Conservation (phyloP, 2,329 filamentous ascomycete genomes). For the Colletotrichum acutatum region DNA sequence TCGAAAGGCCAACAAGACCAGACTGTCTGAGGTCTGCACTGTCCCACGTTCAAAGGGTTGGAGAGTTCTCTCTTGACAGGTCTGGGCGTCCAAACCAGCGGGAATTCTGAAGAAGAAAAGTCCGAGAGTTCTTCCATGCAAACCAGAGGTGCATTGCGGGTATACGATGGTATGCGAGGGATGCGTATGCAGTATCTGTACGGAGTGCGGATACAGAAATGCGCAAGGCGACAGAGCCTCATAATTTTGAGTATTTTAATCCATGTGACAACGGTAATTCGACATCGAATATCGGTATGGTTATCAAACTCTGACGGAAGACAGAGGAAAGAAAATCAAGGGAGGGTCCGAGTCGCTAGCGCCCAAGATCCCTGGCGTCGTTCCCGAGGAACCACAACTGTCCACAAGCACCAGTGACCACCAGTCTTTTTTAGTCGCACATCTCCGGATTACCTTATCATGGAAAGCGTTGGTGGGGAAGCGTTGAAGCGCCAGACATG, state of each 20-base stretch:
- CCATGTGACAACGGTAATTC: background rate
- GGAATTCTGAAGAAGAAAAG: background rate
- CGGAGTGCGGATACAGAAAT: background rate
- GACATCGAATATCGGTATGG: too few species aligned
- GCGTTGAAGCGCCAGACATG: background rate
- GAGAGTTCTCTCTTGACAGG: slow-evolving; percentile 12
- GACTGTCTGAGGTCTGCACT: background rate
- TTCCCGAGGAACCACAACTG: slow-evolving; percentile 13
- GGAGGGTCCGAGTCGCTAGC: slow-evolving; percentile 8
- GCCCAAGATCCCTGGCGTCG: slow-evolving; percentile 15
- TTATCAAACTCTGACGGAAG: background rate
- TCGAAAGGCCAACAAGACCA: background rate
- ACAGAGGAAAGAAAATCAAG: background rate
- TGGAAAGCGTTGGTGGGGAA: slow-evolving; percentile 21
- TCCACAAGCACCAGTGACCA: background rate
- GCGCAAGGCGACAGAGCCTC: slow-evolving; percentile 1
- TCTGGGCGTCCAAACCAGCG: slow-evolving; percentile 27
- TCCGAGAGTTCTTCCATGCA: background rate
- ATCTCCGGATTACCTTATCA: slow-evolving; percentile 25
- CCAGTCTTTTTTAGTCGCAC: slow-evolving; percentile 11
- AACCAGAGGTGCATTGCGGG: background rate
- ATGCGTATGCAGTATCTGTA: background rate
- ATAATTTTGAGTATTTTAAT: too few species aligned
- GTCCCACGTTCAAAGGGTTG: background rate
- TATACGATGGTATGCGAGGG: background rate